These are phyloP conservation scores for Malassezia nana DNA, from an alignment of 1,284 basidiomycete species.

Conservation along the genomic window DNA sequence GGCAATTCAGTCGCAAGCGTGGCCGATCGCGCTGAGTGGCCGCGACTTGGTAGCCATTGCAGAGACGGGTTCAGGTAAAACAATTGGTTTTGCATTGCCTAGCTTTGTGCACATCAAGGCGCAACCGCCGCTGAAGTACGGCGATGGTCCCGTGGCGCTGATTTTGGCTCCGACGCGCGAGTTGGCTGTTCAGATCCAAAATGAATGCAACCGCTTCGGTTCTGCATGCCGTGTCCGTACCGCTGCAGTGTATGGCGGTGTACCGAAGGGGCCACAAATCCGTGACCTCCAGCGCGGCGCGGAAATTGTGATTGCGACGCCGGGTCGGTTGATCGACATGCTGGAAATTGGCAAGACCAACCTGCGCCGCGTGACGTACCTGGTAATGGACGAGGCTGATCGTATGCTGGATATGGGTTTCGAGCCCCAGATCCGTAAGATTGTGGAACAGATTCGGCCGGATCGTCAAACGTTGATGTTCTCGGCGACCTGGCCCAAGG, in stretches of 20 bases:
- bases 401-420: slow-evolving; percentile 99
- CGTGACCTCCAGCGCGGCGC: slow-evolving; percentile 92
- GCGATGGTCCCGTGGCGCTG: slow-evolving; percentile 92
- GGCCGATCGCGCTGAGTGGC: slow-evolving; percentile 92
- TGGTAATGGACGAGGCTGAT: slow-evolving; percentile 98
- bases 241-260: slow-evolving; percentile 95
- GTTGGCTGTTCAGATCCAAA: slow-evolving; percentile 95
- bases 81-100: slow-evolving; percentile 92
- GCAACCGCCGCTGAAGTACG: slow-evolving; percentile 84
- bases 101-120: slow-evolving; percentile 99
- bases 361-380: slow-evolving; percentile 85
- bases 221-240: slow-evolving; percentile 93
- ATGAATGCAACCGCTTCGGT: slow-evolving; percentile 97
- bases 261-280: slow-evolving; percentile 95
- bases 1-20: slow-evolving; percentile 94
- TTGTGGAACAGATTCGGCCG: slow-evolving; percentile 87
- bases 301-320: slow-evolving; percentile 85
- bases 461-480: slow-evolving; percentile 75
- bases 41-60: slow-evolving; percentile 93
- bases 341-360: slow-evolving; percentile 92
- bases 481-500: slow-evolving; percentile 98
- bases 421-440: slow-evolving; percentile 98
- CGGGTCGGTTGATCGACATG: slow-evolving; percentile 65
- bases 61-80: slow-evolving; percentile 55
- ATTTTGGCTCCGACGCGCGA: slow-evolving; percentile 96